These are phyloP conservation scores for Leccinum boreale DNA, from an alignment of 768 basidiomycete species.

Conservation along the genomic window DNA sequence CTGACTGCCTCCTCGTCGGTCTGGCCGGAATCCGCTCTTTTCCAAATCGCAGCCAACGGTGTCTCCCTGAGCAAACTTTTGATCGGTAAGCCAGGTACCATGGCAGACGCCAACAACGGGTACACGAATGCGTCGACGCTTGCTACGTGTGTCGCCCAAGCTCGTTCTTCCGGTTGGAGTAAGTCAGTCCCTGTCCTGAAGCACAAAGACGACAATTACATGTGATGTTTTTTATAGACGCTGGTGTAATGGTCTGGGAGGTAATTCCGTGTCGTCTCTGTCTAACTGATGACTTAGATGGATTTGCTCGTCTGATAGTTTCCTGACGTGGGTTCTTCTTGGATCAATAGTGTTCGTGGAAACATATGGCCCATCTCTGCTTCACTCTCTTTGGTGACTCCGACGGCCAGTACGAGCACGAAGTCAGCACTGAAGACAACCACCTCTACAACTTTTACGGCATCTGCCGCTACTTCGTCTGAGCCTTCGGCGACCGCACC, in stretches of 20 bases:
- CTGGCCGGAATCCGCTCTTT: constrained; percentile 41
- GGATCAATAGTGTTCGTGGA: too few species aligned
- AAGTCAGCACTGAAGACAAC: too few species aligned
- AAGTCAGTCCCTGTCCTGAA: neutral
- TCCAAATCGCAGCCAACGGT: constrained; percentile 50
- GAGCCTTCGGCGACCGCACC: too few species aligned
- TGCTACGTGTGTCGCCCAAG: constrained; percentile 45
- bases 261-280: constrained; percentile 7
- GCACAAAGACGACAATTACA: too few species aligned
- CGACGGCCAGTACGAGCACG: too few species aligned
- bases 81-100: constrained; percentile 65
- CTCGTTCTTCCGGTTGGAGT: constrained; percentile 7
- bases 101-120: constrained; percentile 48
- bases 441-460: too few species aligned
- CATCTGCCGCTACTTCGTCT: too few species aligned
- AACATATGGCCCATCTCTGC: too few species aligned
- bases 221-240: constrained; percentile 24
- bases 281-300: too few species aligned
- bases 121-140: constrained; percentile 54
- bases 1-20: constrained; percentile 35
- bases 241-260: constrained; percentile 39
- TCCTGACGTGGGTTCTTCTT: too few species aligned
- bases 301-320: too few species aligned
- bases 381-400: too few species aligned
- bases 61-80: constrained; percentile 63